Percentiles rank a stretch among this genome's conserved stretches.
Evolutionary conservation across 164 flowering plant genomes (phyloP).

Genomic region (Macadamia integrifolia): DNA sequence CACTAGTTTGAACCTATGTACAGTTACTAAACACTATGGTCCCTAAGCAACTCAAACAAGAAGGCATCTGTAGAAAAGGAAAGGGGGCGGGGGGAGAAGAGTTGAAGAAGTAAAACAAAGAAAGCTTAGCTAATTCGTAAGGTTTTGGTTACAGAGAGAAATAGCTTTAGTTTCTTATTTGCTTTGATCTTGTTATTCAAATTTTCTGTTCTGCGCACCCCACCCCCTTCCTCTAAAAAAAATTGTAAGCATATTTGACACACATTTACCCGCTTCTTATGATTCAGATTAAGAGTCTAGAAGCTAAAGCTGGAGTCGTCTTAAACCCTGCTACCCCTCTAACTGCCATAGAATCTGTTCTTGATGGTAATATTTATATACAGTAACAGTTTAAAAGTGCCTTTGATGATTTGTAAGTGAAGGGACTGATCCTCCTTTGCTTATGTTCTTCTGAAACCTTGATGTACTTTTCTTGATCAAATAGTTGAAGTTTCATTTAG

Average conservation of each 20-base stretch:
- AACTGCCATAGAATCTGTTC: slow-evolving; percentile 76
- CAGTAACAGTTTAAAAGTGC: not conserved
- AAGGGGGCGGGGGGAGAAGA: too few species aligned
- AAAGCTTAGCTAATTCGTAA: too few species aligned
- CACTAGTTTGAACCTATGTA: too few species aligned
- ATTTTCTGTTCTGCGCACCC: not conserved
- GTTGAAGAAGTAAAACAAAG: too few species aligned
- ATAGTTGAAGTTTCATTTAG: not conserved
- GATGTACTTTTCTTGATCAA: too few species aligned
- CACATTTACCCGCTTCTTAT: slow-evolving; percentile 6
- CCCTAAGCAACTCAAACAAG: too few species aligned
- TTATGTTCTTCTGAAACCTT: not conserved
- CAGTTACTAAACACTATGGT: too few species aligned
- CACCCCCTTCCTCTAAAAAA: too few species aligned
- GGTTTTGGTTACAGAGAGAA: too few species aligned
- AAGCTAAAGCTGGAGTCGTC: slow-evolving; percentile 99
- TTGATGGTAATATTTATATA: slow-evolving; percentile 65
- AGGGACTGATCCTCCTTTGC: not conserved
- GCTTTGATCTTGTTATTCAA: not conserved
- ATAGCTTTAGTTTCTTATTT: not conserved
- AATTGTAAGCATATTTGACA: too few species aligned
- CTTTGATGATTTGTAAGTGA: not conserved
- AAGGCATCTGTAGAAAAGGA: too few species aligned
- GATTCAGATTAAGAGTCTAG: slow-evolving; percentile 74
- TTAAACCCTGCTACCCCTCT: slow-evolving; percentile 89